Conservation (phyloP, 352 stramenopile species). For the Globisporangium apiculatum region DNA sequence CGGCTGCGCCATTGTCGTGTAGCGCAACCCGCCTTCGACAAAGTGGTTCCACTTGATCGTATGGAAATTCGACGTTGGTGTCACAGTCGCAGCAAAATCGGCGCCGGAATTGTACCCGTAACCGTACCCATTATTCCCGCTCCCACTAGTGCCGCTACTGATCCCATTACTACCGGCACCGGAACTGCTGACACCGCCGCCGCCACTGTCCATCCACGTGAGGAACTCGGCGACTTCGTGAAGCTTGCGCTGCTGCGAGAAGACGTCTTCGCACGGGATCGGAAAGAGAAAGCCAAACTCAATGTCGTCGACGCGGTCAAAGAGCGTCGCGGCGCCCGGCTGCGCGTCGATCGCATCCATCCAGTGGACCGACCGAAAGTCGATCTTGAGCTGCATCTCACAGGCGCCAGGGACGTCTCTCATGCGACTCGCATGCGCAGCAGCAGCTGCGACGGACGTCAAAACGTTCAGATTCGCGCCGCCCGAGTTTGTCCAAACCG, state of each 20-base stretch:
- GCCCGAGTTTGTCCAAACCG: slow-evolving; percentile 35
- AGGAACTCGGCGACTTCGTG: slow-evolving; percentile 69
- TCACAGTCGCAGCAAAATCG: slow-evolving; percentile 37
- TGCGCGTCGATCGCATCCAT: slow-evolving; percentile 42
- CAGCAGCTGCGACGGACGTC: slow-evolving; percentile 11
- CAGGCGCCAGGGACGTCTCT: slow-evolving; percentile 53
- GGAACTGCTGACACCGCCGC: slow-evolving; percentile 1
- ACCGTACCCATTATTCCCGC: not conserved
- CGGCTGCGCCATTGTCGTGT: slow-evolving; percentile 44
- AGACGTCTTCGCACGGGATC: slow-evolving; percentile 74
- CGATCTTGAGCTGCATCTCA: slow-evolving; percentile 52
- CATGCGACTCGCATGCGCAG: slow-evolving; percentile 31
- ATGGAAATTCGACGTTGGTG: slow-evolving; percentile 69
- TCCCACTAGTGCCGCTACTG: slow-evolving; percentile 8
- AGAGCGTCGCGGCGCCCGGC: slow-evolving; percentile 24
- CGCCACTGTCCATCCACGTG: slow-evolving; percentile 35
- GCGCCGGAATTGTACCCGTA: slow-evolving; percentile 1
- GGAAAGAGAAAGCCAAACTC: slow-evolving; percentile 74
- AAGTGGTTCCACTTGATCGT: slow-evolving; percentile 66
- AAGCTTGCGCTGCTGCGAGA: slow-evolving; percentile 71
- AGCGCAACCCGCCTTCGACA: slow-evolving; percentile 54
- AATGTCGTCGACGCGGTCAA: slow-evolving; percentile 58
- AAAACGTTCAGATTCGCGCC: slow-evolving; percentile 39
- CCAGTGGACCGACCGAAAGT: slow-evolving; percentile 70
- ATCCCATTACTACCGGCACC: not conserved